Conservation (phyloP, 306 rosid genomes). For the Citrullus mucosospermus region DNA sequence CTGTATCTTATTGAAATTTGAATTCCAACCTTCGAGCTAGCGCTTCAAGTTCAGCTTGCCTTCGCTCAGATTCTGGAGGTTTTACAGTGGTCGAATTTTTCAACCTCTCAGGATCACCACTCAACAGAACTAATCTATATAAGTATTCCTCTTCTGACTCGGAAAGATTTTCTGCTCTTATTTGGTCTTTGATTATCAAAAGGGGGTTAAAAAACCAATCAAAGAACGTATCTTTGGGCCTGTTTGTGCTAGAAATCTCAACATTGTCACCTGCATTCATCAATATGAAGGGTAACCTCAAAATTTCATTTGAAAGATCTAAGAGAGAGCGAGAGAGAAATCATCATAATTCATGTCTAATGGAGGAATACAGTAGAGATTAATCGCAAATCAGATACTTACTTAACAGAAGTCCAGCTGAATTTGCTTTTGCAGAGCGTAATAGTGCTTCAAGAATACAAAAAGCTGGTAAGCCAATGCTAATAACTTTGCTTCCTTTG, state of each 20-base stretch:
- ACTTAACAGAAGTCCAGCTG: constrained; percentile 57
- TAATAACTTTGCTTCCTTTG: constrained; percentile 56
- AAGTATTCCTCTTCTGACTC: constrained; percentile 70
- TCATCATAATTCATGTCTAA: background rate
- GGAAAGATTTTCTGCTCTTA: constrained; percentile 72
- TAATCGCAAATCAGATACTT: constrained; percentile 3
- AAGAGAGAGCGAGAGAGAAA: background rate
- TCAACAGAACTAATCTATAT: constrained; percentile 52
- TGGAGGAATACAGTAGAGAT: background rate
- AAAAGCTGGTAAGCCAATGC: constrained; percentile 80
- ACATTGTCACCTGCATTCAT: constrained; percentile 40
- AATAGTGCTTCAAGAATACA: constrained; percentile 58
- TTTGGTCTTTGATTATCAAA: constrained; percentile 81
- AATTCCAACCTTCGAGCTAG: constrained; percentile 69
- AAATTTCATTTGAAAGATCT: background rate
- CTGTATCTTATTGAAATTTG: background rate
- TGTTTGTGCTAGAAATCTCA: constrained; percentile 63
- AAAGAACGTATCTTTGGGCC: constrained; percentile 62
- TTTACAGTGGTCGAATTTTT: constrained; percentile 31
- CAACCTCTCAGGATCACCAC: constrained; percentile 56
- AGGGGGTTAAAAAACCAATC: constrained; percentile 92
- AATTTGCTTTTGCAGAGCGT: constrained; percentile 63
- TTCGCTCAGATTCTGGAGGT: constrained; percentile 63
- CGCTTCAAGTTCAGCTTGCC: constrained; percentile 80
- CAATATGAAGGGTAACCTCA: constrained; percentile 5